Conservation (phyloP, 108 stramenopile species). For the Bacterosira constricta region DNA sequence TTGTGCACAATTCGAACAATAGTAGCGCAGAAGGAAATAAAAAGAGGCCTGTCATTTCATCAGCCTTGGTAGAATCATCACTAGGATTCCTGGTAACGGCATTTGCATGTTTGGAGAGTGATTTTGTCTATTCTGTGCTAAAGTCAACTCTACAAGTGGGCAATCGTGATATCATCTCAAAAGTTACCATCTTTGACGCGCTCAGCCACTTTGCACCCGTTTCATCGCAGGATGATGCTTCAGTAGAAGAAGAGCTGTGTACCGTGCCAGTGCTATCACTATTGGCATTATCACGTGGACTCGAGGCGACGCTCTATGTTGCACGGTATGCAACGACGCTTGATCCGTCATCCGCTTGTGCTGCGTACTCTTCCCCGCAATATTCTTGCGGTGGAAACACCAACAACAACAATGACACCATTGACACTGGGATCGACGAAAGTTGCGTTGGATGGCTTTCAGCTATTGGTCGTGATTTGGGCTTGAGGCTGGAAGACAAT, state of each 20-base stretch:
- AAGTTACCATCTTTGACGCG: constrained; percentile 24
- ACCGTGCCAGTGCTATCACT: constrained; percentile 17
- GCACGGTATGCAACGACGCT: constrained; percentile 23
- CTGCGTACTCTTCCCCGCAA: constrained; percentile 36
- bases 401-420: not conserved
- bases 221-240: not conserved
- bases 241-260: not conserved
- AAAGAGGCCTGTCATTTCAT: not conserved
- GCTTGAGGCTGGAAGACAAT: constrained; percentile 31
- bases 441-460: constrained; percentile 47
- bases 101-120: constrained; percentile 46
- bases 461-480: constrained; percentile 42
- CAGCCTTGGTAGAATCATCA: constrained; percentile 35
- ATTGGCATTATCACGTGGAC: constrained; percentile 39
- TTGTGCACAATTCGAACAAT: not conserved
- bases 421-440: constrained; percentile 32
- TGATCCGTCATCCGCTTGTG: constrained; percentile 36
- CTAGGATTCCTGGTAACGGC: constrained; percentile 41
- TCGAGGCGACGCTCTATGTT: constrained; percentile 34
- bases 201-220: constrained; percentile 11
- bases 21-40: not conserved
- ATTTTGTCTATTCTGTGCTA: constrained; percentile 39
- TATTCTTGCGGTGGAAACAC: not conserved
- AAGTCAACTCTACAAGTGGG: not conserved
- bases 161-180: not conserved